These are phyloP conservation scores for Piper betle DNA, from an alignment of 164 flowering plant species.

Conservation along the genomic window DNA sequence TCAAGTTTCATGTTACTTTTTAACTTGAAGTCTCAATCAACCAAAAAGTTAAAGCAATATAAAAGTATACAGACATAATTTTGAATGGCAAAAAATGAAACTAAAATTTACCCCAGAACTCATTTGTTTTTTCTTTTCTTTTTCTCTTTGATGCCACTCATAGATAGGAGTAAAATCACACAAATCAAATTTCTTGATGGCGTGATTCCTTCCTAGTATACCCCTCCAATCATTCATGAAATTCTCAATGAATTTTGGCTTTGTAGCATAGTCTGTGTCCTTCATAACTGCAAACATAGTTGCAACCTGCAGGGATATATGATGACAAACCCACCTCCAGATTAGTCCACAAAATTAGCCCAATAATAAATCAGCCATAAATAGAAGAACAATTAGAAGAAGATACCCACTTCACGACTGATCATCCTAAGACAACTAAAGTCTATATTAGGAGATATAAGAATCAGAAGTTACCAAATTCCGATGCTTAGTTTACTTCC, in stretches of 20 bases:
- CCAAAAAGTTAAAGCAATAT: neutral
- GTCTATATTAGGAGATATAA: no score
- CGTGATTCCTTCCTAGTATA: slow-evolving; percentile 70
- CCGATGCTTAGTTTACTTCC: no score
- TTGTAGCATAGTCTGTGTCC: slow-evolving; percentile 77
- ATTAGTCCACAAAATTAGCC: neutral
- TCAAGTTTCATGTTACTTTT: no score
- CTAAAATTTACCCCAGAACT: slow-evolving; percentile 56
- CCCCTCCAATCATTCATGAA: slow-evolving; percentile 84
- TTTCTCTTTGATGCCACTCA: slow-evolving; percentile 84
- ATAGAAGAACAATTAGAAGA: no score
- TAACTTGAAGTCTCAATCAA: neutral
- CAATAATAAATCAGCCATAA: no score
- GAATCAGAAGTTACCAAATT: no score
- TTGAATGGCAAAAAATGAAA: neutral
- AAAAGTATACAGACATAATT: neutral
- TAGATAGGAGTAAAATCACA: slow-evolving; percentile 95
- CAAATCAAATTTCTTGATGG: slow-evolving; percentile 63
- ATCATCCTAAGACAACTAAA: no score
- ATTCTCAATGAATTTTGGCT: slow-evolving; percentile 55
- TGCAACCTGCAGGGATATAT: slow-evolving; percentile 56
- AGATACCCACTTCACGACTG: no score
- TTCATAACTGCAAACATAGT: slow-evolving; percentile 98
- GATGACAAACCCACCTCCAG: neutral
- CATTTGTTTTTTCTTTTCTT: slow-evolving; percentile 97